Evolutionary conservation across 108 stramenopile species (phyloP).

Genomic region (Poteriospumella lacustris): DNA sequence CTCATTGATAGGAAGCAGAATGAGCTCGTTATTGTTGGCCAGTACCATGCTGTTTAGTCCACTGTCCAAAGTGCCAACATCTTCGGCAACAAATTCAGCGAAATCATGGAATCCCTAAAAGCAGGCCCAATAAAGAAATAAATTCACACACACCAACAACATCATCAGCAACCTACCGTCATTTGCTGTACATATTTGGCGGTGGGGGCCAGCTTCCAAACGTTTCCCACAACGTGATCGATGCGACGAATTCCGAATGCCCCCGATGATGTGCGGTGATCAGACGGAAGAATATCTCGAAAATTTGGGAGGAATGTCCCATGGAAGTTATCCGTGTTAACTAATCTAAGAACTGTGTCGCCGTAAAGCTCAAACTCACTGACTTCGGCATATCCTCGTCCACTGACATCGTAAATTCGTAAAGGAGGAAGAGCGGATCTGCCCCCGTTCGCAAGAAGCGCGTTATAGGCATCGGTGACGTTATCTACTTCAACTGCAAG

Average conservation of each 20-base stretch:
- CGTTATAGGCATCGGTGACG: slow-evolving; percentile 42
- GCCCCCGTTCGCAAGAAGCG: slow-evolving; percentile 32
- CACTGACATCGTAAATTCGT: neutral
- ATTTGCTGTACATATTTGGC: slow-evolving; percentile 54
- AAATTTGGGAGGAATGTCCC: neutral
- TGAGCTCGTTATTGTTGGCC: slow-evolving; percentile 46
- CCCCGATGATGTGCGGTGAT: neutral
- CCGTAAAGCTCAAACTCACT: slow-evolving; percentile 45
- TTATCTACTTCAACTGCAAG: slow-evolving; percentile 52
- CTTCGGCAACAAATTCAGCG: slow-evolving; percentile 73
- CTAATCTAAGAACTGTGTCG: slow-evolving; percentile 48
- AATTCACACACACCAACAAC: neutral
- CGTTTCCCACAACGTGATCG: slow-evolving; percentile 42
- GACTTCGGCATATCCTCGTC: slow-evolving; percentile 29
- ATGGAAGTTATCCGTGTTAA: slow-evolving; percentile 20
- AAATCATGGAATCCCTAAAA: slow-evolving; percentile 66
- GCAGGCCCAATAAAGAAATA: neutral
- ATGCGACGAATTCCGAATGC: neutral
- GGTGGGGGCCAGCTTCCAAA: slow-evolving; percentile 43
- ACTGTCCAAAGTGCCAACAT: slow-evolving; percentile 73
- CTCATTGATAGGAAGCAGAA: slow-evolving; percentile 78
- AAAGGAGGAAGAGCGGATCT: slow-evolving; percentile 31
- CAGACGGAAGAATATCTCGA: neutral
- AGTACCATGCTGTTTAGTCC: slow-evolving; percentile 75
- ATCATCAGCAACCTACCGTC: slow-evolving; percentile 34